Evolutionary conservation across 768 basidiomycete species (phyloP), one percentile per base, ranked within the genome.

Genomic region (Lactarius sp.): DNA sequence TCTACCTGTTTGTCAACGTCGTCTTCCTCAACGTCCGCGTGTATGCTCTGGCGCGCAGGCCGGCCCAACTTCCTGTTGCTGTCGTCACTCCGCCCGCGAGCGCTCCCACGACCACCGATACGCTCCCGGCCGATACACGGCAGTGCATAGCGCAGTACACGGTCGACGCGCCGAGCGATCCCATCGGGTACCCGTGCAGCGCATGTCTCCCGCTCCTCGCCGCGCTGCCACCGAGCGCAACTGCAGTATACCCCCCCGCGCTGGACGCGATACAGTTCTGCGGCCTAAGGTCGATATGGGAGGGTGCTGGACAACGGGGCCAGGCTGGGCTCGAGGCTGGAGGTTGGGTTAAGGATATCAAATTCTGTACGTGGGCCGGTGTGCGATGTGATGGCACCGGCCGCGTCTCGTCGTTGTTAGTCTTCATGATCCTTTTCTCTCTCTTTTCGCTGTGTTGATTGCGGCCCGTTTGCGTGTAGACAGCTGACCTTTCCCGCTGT

Each of bases 301-400:
- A 77, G 55, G 74, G 73, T 2, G 70, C 78, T 10, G 69, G 73
- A 16, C 64, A 71, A 16, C 69, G 72, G 56, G 78, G 77, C 1
- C 80, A 80, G 68, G 67, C 73, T 1, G 71, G 69, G 0, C 73
- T 83, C 9, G 73, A 75, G 53, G 77, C 75, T 22, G 75, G 75
- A 2, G 77, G 76, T 6, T 83, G 81, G 81, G 73, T 75, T 52
- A 76, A 78, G 64, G 77, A 81, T 55, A 67, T 76, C 44, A 72
- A 74, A 54, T 79, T 79, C 64, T 82, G 81, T 65, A 70, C 75
- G 1, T 83, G 81, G 81, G 71, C 65, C 7, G 82, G 82, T 3
- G 77, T 83, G 4, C 69, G 66, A 34, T 83, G 81, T 64, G 75
- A 78, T 67, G 69, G 72, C 5, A 71, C 73, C 27, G 80, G 80